Conservation (phyloP, 1,284 basidiomycete genomes). For the Lentinus polychrous region DNA sequence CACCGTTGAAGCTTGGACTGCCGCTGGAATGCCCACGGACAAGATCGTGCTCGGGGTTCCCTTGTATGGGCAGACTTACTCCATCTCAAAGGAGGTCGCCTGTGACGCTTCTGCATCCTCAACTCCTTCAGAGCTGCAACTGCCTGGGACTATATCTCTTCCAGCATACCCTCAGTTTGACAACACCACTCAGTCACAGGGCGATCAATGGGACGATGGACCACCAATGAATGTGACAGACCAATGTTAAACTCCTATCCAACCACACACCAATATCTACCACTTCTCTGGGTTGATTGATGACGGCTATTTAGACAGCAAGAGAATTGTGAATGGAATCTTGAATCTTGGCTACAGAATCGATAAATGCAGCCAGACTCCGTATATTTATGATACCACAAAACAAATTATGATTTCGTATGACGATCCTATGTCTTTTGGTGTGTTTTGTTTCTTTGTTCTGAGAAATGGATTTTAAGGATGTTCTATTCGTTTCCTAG, state of each 20-base stretch:
- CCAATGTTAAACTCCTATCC: slow-evolving; percentile 30
- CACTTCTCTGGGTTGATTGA: slow-evolving; percentile 35
- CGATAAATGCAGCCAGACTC: slow-evolving; percentile 42
- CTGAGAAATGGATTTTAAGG: background rate
- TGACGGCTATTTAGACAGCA: slow-evolving; percentile 30
- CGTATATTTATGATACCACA: slow-evolving; percentile 38
- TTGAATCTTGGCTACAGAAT: slow-evolving; percentile 34
- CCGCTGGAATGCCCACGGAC: slow-evolving; percentile 53
- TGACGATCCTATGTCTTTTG: slow-evolving; percentile 32
- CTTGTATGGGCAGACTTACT: slow-evolving; percentile 44
- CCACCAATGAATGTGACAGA: slow-evolving; percentile 25
- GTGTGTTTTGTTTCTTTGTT: slow-evolving; percentile 13
- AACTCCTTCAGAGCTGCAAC: slow-evolving; percentile 1
- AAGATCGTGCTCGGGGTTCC: slow-evolving; percentile 65
- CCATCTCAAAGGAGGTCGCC: slow-evolving; percentile 28
- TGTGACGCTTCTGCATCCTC: slow-evolving; percentile 13
- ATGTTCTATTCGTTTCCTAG: slow-evolving; percentile 8
- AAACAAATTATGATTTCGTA: slow-evolving; percentile 33
- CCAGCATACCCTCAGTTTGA: slow-evolving; percentile 33
- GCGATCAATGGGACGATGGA: slow-evolving; percentile 34
- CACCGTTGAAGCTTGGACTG: slow-evolving; percentile 55
- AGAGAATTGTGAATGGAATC: slow-evolving; percentile 26
- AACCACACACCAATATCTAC: slow-evolving; percentile 31
- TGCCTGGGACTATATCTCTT: slow-evolving; percentile 19
- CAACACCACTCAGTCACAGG: slow-evolving; percentile 29